Evolutionary conservation across 148 eudicot species (phyloP).

Genomic region (Rhododendron ovatum): DNA sequence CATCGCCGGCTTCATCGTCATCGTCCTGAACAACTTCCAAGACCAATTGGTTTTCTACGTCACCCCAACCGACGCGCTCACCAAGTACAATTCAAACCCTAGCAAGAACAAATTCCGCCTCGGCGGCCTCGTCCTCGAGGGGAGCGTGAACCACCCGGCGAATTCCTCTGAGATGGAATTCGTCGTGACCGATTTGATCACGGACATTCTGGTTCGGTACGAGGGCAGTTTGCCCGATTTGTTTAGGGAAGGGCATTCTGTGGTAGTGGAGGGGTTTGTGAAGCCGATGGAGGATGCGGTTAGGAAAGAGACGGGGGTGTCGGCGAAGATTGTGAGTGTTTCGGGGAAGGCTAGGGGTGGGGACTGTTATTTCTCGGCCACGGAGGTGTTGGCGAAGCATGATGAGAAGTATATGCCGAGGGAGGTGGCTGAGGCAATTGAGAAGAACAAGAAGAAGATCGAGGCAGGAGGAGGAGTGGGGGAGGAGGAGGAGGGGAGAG

Average conservation of each 20-base stretch:
- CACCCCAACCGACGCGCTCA: constrained; percentile 70
- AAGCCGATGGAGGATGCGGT: constrained; percentile 62
- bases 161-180: constrained; percentile 69
- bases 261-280: constrained; percentile 89
- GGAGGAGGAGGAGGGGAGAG: constrained; percentile 29
- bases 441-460: constrained; percentile 74
- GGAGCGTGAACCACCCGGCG: constrained; percentile 58
- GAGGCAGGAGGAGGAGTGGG: constrained; percentile 22
- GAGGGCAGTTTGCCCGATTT: constrained; percentile 88
- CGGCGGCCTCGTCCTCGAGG: constrained; percentile 86
- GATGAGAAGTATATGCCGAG: constrained; percentile 98
- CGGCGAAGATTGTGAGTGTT: constrained; percentile 38
- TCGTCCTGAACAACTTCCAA: constrained; percentile 77
- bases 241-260: constrained; percentile 93
- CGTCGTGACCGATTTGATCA: constrained; percentile 74
- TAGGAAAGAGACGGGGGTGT: constrained; percentile 26
- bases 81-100: constrained; percentile 49
- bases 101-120: constrained; percentile 51
- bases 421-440: constrained; percentile 84
- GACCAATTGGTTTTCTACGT: constrained; percentile 81
- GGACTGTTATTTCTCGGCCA: constrained; percentile 69
- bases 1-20: constrained; percentile 67
- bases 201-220: constrained; percentile 73
- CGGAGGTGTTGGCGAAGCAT: constrained; percentile 93
- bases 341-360: constrained; percentile 60